Evolutionary conservation across 257 asterid genomes (phyloP), one percentile per base, ranked within the genome.

Genomic region (Salvia miltiorrhiza): DNA sequence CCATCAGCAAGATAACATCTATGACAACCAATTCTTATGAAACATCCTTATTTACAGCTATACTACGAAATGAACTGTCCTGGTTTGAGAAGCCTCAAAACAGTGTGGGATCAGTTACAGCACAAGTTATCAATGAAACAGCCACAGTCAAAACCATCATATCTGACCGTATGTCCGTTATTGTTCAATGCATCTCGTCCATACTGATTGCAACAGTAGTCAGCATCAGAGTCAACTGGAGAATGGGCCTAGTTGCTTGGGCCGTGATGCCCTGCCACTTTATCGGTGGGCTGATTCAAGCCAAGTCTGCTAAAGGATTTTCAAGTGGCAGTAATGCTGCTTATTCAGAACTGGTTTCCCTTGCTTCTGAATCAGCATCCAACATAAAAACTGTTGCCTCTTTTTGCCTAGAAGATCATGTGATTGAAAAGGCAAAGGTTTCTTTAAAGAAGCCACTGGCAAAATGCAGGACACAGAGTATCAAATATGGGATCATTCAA

Each of bases 251-350:
- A 65, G 93, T 87, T 55, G 96, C 96, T 47, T 90, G 96, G 96
- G 95, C 90, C 19, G 95, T 88, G 77, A 88, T 87, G 93, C 96
- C 96, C 58, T 87, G 95, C 73, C 97, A 88, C 85, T 91, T 87
- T 80, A 85, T 87, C 7, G 97, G 97, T 49, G 95, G 95, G 43
- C 81, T 87, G 63, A 83, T 88, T 76, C 96, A 88, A 84, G 91
- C 96, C 73, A 88, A 84, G 74, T 90, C 97, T n/a, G 95, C 96
- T 37, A 81, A 73, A 77, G 95, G 96, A 33, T 88, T 91, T 75
- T 71, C 96, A 49, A 76, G 88, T 67, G 87, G 85, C 40, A 85
- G 62, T 48, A 47, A 72, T 63, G 79, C 88, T 63, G 88, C 91
- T 60, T 83, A 86, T 63, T 79, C 97, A 43, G 81, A 87, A 65